Percentiles rank a stretch among this genome's conserved stretches.
Conservation (phyloP, 257 asterid species). For the Jacaranda copaia region DNA sequence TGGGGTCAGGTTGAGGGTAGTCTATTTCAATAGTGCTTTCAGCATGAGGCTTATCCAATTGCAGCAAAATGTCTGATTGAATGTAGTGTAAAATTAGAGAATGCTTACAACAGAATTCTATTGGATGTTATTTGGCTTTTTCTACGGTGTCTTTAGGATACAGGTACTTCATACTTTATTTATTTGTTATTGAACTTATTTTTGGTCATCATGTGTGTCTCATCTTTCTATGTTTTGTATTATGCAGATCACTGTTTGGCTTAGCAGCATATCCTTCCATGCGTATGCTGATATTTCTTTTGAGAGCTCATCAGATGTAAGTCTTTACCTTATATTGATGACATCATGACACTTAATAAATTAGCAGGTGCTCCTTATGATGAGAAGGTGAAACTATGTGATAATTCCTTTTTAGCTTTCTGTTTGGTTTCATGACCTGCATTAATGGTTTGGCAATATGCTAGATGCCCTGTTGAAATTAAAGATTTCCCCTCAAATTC, state of each 20-base stretch:
- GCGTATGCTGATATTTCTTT: conserved; percentile 87
- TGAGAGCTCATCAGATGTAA: conserved; percentile 81
- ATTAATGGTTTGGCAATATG: not conserved
- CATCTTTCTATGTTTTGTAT: conserved; percentile 35
- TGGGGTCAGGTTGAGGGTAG: not conserved
- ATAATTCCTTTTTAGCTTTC: conserved; percentile 27
- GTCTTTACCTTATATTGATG: conserved; percentile 41
- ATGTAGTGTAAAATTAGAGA: not conserved
- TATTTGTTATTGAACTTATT: not conserved
- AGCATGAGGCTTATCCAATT: not conserved
- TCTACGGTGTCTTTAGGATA: not conserved
- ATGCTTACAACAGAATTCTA: not conserved
- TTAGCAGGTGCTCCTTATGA: conserved; percentile 8
- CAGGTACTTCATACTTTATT: not conserved
- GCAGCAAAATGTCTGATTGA: not conserved
- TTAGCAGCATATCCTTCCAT: conserved; percentile 83
- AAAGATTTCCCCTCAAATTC: conserved; percentile 10
- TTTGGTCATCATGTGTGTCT: conserved; percentile 17
- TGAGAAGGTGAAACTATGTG: conserved; percentile 17
- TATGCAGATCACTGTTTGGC: conserved; percentile 85
- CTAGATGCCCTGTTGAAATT: not conserved
- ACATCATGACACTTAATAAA: conserved; percentile 7
- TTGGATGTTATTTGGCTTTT: not conserved
- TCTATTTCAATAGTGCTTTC: conserved; percentile 1
- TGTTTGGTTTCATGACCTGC: conserved; percentile 22